A percentile compares a stretch with the other conserved stretches of the same genome.
These are phyloP conservation scores for Talinum fruticosum DNA, from an alignment of 148 eudicot genomes.

Conservation along the genomic window DNA sequence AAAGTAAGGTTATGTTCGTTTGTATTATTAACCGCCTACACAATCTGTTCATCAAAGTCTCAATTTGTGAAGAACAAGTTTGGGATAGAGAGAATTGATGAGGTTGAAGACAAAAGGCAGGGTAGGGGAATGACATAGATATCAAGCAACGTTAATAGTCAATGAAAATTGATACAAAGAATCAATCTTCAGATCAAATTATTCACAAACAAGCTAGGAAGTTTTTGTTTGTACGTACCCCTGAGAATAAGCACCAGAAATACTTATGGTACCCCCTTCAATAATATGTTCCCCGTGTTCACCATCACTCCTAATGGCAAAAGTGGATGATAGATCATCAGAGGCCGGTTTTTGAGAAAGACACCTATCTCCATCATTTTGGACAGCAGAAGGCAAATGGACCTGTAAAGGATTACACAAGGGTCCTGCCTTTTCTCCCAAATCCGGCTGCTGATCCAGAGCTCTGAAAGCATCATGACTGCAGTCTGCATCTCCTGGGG, in stretches of 20 bases:
- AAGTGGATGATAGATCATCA: slow-evolving; percentile 42
- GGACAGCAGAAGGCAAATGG: slow-evolving; percentile 33
- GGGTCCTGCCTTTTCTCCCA: slow-evolving; percentile 40
- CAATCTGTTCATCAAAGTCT: too few relatives aligned
- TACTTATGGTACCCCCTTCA: slow-evolving; percentile 89
- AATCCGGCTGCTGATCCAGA: slow-evolving; percentile 43
- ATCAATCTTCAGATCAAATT: not conserved
- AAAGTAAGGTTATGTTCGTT: not conserved
- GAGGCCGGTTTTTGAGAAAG: slow-evolving; percentile 39
- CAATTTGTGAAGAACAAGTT: slow-evolving; percentile 1
- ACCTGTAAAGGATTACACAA: slow-evolving; percentile 41
- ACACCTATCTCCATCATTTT: slow-evolving; percentile 41
- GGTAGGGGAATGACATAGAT: not conserved
- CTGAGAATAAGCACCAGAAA: slow-evolving; percentile 71
- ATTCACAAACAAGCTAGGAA: not conserved
- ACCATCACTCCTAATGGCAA: slow-evolving; percentile 37
- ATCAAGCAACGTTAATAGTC: not conserved
- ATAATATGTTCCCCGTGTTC: slow-evolving; percentile 52
- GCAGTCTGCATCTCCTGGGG: slow-evolving; percentile 41
- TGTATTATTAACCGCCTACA: not conserved
- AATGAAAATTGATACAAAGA: not conserved
- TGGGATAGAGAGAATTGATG: not conserved
- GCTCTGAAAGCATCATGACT: slow-evolving; percentile 40
- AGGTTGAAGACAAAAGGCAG: not conserved
- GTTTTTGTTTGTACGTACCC: slow-evolving; percentile 46